phyloP scores from a whole-genome alignment of 495 filamentous ascomycete genomes.

The Penicillium robsamsonii region DNA sequence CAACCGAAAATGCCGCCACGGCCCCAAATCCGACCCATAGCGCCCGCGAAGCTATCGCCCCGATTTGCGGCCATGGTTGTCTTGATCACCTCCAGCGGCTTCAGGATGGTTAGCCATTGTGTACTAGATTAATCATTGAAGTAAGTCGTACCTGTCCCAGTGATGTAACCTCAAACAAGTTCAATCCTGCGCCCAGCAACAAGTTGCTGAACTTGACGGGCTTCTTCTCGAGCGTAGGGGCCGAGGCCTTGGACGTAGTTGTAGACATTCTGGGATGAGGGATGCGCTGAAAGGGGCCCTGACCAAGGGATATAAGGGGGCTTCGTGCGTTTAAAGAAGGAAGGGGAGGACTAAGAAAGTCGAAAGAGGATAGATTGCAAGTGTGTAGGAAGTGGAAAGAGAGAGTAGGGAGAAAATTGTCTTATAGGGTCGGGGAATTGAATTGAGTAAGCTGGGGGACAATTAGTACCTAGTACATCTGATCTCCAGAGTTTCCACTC shows the following conservation, averaged over 20 bases:
- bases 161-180: conserved; percentile 95
- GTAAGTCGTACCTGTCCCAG: conserved; percentile 67
- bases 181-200: conserved; percentile 91
- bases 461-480: conserved; percentile 13
- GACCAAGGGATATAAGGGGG: conserved; percentile 87
- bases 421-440: conserved; percentile 24
- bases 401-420: conserved; percentile 15
- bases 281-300: conserved; percentile 67
- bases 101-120: conserved; percentile 21
- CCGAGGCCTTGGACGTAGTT: conserved; percentile 50
- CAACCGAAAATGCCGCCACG: conserved; percentile 94
- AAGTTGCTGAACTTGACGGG: conserved; percentile 99
- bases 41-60: conserved; percentile 77
- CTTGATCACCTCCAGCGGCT: conserved; percentile 98
- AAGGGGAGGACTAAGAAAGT: conserved; percentile 13
- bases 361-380: conserved; percentile 10
- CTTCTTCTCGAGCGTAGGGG: conserved; percentile 84
- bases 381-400: conserved; percentile 12
- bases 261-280: conserved; percentile 49
- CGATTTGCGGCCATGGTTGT: conserved; percentile 98
- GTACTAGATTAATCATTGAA: neutral
- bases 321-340: conserved; percentile 61
- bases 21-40: conserved; percentile 84
- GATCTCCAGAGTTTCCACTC: conserved; percentile 21
- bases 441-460: conserved; percentile 16